Conservation (phyloP, 2,329 filamentous ascomycete species). For the Fragosphaeria purpurea region DNA sequence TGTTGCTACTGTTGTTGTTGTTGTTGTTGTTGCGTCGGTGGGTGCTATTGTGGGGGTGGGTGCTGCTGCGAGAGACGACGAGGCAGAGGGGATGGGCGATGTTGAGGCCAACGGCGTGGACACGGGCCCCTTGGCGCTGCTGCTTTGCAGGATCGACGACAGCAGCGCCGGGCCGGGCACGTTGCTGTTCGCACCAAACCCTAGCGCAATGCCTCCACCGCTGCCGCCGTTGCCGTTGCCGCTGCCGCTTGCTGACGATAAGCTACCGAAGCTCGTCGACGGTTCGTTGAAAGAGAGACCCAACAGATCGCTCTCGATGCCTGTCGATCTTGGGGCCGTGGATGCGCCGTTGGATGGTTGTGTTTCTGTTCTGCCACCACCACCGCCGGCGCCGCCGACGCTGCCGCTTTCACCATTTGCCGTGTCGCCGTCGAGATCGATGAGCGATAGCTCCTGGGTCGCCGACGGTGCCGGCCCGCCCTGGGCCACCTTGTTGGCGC, state of each 20-base stretch:
- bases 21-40: not conserved
- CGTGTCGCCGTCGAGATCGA: conserved; percentile 70
- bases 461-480: conserved; percentile 48
- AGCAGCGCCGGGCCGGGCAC: conserved; percentile 55
- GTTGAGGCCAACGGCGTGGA: conserved; percentile 13
- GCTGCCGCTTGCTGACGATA: no score
- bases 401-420: not conserved
- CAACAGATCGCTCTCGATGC: conserved; percentile 81
- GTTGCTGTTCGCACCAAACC: conserved; percentile 59
- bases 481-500: conserved; percentile 70
- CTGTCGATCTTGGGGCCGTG: conserved; percentile 39
- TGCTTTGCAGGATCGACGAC: conserved; percentile 53
- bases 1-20: no score
- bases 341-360: conserved; percentile 40
- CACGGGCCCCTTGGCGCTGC: conserved; percentile 39
- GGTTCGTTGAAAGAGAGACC: conserved; percentile 69
- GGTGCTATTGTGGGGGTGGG: not conserved
- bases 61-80: conserved; percentile 26
- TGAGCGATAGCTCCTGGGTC: conserved; percentile 73
- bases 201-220: conserved; percentile 73
- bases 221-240: not conserved
- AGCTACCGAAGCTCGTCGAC: conserved; percentile 51
- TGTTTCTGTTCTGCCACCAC: no score
- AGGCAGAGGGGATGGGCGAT: not conserved
- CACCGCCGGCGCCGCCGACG: conserved; percentile 16